These are phyloP conservation scores for Diplosphaera chodatii DNA, from an alignment of 139 green algal genomes.

Conservation along the genomic window DNA sequence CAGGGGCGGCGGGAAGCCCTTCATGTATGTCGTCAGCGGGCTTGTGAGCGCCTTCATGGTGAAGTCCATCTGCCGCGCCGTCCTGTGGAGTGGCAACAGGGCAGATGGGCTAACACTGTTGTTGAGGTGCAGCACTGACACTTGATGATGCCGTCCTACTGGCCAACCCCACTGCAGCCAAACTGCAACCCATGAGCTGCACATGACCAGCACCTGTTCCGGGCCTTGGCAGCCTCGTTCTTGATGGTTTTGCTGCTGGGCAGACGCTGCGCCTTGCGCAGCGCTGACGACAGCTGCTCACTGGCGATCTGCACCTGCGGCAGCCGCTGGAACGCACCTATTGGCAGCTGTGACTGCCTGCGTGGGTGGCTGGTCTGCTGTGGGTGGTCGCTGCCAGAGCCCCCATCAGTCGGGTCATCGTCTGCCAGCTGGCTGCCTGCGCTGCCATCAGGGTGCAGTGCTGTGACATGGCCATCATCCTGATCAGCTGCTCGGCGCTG, in stretches of 20 bases:
- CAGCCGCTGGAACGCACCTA: constrained; percentile 14
- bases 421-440: too few species aligned
- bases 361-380: too few species aligned
- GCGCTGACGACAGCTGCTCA: constrained; percentile 57
- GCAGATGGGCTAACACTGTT: too few species aligned
- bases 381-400: too few species aligned
- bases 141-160: too few species aligned
- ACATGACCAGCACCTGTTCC: constrained; percentile 51
- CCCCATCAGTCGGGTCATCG: too few species aligned
- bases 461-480: too few species aligned
- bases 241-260: constrained; percentile 42
- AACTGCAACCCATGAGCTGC: too few species aligned
- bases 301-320: constrained; percentile 44
- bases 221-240: constrained; percentile 68
- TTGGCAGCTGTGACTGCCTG: neutral
- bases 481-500: too few species aligned
- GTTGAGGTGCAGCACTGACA: too few species aligned
- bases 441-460: too few species aligned
- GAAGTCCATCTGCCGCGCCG: constrained; percentile 60
- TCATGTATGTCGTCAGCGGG: constrained; percentile 48
- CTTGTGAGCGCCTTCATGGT: constrained; percentile 61
- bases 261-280: constrained; percentile 45
- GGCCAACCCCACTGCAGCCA: too few species aligned
- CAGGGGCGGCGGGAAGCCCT: constrained; percentile 52
- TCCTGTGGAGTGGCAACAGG: constrained; percentile 15